Conservation (phyloP, 495 filamentous ascomycete genomes). For the Aeminium ludgeri region DNA sequence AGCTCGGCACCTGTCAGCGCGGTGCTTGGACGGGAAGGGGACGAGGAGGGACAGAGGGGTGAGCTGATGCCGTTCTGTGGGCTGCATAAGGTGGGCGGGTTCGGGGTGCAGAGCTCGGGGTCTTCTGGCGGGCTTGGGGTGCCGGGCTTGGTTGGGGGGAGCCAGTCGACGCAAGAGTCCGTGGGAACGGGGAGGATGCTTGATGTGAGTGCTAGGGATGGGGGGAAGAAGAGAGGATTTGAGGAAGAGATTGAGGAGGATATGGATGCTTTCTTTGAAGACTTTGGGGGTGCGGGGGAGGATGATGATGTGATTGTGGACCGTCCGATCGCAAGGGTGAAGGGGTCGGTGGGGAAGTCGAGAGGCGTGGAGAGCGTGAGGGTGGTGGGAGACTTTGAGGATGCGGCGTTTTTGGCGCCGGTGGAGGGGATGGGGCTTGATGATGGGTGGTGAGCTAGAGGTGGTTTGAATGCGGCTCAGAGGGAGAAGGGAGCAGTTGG, state of each 20-base stretch:
- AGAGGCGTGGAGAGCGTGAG: not conserved
- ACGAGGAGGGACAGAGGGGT: too few species aligned
- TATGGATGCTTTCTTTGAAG: conserved; percentile 18
- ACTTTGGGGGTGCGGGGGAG: conserved; percentile 10
- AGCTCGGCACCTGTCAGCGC: too few species aligned
- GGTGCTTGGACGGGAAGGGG: too few species aligned
- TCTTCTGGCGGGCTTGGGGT: not conserved
- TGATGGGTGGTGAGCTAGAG: not conserved
- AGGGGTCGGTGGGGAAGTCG: conserved; percentile 1
- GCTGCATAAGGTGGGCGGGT: conserved; percentile 45
- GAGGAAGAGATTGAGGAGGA: conserved; percentile 16
- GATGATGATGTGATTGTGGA: not conserved
- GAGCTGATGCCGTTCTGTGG: conserved; percentile 68
- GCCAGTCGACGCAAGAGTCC: too few species aligned
- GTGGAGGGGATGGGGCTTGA: conserved; percentile 16
- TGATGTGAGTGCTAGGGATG: too few species aligned
- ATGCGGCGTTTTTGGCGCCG: conserved; percentile 23
- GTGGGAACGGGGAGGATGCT: too few species aligned
- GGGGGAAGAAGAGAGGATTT: conserved; percentile 11
- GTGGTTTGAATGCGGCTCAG: too few species aligned
- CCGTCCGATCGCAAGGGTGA: conserved; percentile 7
- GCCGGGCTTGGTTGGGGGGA: not conserved
- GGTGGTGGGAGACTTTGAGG: conserved; percentile 21
- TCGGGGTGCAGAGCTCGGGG: conserved; percentile 27
- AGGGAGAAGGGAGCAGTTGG: not conserved